A percentile compares a stretch with the other conserved stretches of the same genome.
Evolutionary conservation across 2,329 filamentous ascomycete species (phyloP).

Genomic region (Blastomyces parvus): DNA sequence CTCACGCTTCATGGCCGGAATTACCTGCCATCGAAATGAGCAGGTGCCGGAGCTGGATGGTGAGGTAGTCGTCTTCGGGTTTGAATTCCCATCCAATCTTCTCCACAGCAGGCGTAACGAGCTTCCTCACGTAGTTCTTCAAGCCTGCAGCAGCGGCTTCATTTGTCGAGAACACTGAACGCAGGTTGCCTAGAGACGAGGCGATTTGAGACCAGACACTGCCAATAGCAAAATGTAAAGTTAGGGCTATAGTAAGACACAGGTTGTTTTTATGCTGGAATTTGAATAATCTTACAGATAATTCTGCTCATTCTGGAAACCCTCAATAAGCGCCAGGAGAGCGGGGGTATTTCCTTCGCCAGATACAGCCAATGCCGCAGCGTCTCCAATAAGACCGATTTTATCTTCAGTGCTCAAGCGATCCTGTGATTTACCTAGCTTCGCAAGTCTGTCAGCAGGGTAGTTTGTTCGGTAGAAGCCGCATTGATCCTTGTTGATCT

Average conservation of each 20-base stretch:
- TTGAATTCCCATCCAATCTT: slow-evolving; percentile 78
- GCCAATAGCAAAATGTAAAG: slow-evolving; percentile 3
- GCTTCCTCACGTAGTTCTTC: slow-evolving; percentile 66
- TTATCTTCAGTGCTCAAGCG: slow-evolving; percentile 77
- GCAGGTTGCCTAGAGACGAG: slow-evolving; percentile 63
- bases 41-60: slow-evolving; percentile 69
- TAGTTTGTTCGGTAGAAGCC: slow-evolving; percentile 94
- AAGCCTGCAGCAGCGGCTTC: slow-evolving; percentile 61
- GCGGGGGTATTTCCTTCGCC: slow-evolving; percentile 75
- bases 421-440: slow-evolving; percentile 67
- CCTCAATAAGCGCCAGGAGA: slow-evolving; percentile 72
- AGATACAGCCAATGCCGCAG: slow-evolving; percentile 77
- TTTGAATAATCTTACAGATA: slow-evolving; percentile 49
- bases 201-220: slow-evolving; percentile 79
- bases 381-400: slow-evolving; percentile 84
- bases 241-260: neutral
- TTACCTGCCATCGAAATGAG: slow-evolving; percentile 67
- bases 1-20: slow-evolving; percentile 65
- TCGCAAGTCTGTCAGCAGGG: slow-evolving; percentile 68
- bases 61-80: slow-evolving; percentile 70
- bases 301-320: slow-evolving; percentile 71
- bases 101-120: slow-evolving; percentile 65
- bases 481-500: slow-evolving; percentile 80
- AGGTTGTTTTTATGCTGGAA: neutral
- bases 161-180: slow-evolving; percentile 75